Evolutionary conservation across 2,329 filamentous ascomycete species (phyloP), one percentile per base, ranked within the genome.

Genomic region (Bisporella sp.): DNA sequence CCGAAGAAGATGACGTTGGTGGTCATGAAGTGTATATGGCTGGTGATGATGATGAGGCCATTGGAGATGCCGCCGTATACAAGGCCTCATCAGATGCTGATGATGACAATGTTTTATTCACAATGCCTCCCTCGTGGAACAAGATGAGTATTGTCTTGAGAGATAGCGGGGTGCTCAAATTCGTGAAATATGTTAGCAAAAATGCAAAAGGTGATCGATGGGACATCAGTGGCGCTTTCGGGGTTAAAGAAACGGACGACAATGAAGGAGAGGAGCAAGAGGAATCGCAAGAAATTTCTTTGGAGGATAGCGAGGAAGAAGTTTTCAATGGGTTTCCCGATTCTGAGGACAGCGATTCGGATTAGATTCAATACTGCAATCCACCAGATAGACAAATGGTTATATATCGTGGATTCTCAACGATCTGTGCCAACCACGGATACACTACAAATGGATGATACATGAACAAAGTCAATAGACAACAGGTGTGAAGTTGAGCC

Each of bases 1-100:
- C n/a, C 8, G 64, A 66, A 13, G 71, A 74, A 21, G 80, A 85
- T 47, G 74, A 76, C 56, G 81, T 87, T 1, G 87, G 87, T 49
- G 87, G 87, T 32, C 86, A 89, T 65, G 86, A 91, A 63, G 87
- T 96, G 52, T 96, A 96, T 76, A 96, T 96, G 90, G 91, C 89
- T 0, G 88, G 85, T 47, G 87, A 90, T 39, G 84, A 90, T 39
- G 84, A 85, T 28, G 73, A 74, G 40, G 73, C 75, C 49, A 78
- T 82, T 28, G 77, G 75, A 8, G 89, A 95, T 66, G 91, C 92
- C 1, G 93, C 93, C 6, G 79, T 99, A 46, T 99, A 99, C 75
- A 85, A 85, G 66, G 78, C 86, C 1, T 77, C 79, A 47, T 68
- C 67, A 28, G 68, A 64, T 21, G 77, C 81, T 40, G 92, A 95